These are phyloP conservation scores for Gynostemma pentaphyllum DNA, from an alignment of 306 rosid species.

Conservation along the genomic window DNA sequence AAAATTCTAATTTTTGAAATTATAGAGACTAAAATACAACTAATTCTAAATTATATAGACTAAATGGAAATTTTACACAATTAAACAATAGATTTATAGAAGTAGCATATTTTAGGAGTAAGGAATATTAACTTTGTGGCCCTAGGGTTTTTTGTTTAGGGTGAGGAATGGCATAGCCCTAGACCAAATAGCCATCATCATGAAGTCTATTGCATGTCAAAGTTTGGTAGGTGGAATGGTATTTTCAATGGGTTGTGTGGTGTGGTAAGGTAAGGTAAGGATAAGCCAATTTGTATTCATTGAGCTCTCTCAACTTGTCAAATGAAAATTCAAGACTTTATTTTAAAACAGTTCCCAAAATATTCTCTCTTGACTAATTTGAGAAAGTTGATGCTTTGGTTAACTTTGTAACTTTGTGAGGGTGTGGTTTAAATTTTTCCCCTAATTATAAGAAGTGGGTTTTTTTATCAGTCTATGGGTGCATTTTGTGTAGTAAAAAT, in stretches of 20 bases:
- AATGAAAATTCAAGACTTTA: neutral
- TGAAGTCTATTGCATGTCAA: neutral
- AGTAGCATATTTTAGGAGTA: neutral
- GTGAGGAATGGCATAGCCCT: neutral
- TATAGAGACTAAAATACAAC: too few relatives aligned
- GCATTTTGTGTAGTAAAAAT: too few relatives aligned
- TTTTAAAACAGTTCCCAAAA: neutral
- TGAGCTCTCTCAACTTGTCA: neutral
- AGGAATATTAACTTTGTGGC: too few relatives aligned
- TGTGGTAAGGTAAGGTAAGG: too few relatives aligned
- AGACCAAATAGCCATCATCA: neutral
- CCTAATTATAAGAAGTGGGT: too few relatives aligned
- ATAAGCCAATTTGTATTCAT: neutral
- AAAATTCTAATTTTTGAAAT: too few relatives aligned
- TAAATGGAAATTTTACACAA: too few relatives aligned
- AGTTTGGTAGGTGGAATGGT: neutral
- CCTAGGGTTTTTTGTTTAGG: neutral
- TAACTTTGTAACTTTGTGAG: neutral
- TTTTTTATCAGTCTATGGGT: too few relatives aligned
- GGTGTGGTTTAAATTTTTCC: too few relatives aligned
- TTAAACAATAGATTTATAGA: neutral
- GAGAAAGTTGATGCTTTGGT: neutral
- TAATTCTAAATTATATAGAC: too few relatives aligned
- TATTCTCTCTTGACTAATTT: neutral
- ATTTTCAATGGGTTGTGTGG: constrained; percentile 3